Base-by-base conservation (phyloP, 805 yeast genomes). In the Candida corydali region DNA sequence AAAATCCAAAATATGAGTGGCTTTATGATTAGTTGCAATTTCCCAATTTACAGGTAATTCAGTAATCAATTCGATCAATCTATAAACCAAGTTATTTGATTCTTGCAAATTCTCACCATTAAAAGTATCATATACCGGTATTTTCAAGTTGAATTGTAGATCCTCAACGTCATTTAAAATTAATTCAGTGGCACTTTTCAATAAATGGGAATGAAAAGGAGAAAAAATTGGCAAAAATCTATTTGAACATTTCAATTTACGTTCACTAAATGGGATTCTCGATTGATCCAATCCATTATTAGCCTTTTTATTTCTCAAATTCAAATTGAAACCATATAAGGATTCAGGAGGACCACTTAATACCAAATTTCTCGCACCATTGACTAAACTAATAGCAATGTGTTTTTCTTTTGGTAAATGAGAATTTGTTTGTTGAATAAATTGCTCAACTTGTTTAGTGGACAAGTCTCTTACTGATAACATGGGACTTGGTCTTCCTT, bases 291-390 rank as follows among this genome's bases (percentile, higher is more conserved):
- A 76, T 38, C 97, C 98, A 32, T 93, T 70, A 31, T 95, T 85
- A 34, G 97, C 97, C 69, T 93, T 93, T 41, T 87, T 87, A 68
- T 86, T 86, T 73, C 98, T 82, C 61, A 93, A 74, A 43, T 91
- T 76, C 55, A 93, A 75, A 66, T 89, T 89, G 54, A 93, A 76
- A 73, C 99, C 99, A 54, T 91, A 93, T 44, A 93, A 72, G 3
- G 98, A 88, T 74, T 89, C 96, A 39, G 99, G 98, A 33, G 98
- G 98, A 61, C 99, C 99, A 16, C 95, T 78, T 32, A 91, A 88
- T 39, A 93, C 98, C 68, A 88, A 75, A 64, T 88, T 86, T 69
- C 96, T 79, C 32, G 96, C 96, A 61, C 98, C 98, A 59, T 93
- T 93, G 51, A 89, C 75, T 59, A 93, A 77, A 29, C 98, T 88